Percentiles rank a stretch among this genome's conserved stretches.
phyloP scores from a whole-genome alignment of 208 protist species.

The Porcisia deanei region DNA sequence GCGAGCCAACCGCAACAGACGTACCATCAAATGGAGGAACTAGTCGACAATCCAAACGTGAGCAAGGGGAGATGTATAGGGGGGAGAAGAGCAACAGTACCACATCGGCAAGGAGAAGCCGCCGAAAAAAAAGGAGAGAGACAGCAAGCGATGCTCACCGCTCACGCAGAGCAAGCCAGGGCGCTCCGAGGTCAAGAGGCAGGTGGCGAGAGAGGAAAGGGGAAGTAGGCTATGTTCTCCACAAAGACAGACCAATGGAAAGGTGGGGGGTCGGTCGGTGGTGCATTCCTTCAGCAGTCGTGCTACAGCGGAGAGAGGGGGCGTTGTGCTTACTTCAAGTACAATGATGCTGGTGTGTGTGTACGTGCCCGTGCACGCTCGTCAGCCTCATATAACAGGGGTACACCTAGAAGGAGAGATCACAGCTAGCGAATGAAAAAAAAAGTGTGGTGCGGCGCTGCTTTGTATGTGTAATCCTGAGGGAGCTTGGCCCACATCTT shows the following conservation, averaged over 20 bases:
- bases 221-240: neutral
- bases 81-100: neutral
- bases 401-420: too few relatives aligned
- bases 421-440: neutral
- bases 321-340: neutral
- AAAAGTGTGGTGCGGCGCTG: neutral
- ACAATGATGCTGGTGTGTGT: neutral
- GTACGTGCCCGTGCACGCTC: neutral
- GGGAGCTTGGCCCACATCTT: neutral
- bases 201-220: neutral
- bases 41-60: too few relatives aligned
- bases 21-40: neutral
- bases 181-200: too few relatives aligned
- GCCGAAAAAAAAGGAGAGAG: neutral
- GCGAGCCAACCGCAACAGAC: too few relatives aligned
- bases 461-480: neutral
- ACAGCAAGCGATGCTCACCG: too few relatives aligned
- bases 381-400: too few relatives aligned
- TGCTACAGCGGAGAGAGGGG: neutral
- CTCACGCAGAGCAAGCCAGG: too few relatives aligned
- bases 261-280: neutral
- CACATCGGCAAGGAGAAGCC: neutral
- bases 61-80: too few relatives aligned
- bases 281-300: neutral
- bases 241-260: neutral